Percentiles rank a stretch among this genome's conserved stretches.
These are phyloP conservation scores for Aspergillus hiratsukae DNA, from an alignment of 2,329 filamentous ascomycete species.

Conservation along the genomic window DNA sequence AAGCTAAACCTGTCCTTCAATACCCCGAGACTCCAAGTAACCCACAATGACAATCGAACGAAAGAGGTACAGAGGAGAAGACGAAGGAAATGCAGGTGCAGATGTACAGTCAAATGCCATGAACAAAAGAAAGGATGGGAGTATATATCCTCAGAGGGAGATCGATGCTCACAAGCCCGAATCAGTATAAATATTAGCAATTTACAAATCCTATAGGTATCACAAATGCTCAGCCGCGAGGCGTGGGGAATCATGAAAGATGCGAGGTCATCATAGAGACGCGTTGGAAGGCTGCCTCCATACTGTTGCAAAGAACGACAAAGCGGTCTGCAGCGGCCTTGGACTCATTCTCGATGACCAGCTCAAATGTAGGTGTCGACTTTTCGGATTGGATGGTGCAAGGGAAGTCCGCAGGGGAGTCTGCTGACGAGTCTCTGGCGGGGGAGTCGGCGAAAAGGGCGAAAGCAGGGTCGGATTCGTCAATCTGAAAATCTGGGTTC, in stretches of 20 bases:
- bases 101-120: background rate
- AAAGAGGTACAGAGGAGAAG: background rate
- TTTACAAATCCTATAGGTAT: slow-evolving; percentile 20
- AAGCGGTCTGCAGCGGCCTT: slow-evolving; percentile 28
- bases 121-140: background rate
- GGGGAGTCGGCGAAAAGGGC: slow-evolving; percentile 50
- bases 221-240: slow-evolving; percentile 14
- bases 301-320: slow-evolving; percentile 34
- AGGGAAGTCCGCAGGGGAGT: slow-evolving; percentile 42
- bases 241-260: slow-evolving; percentile 32
- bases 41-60: background rate
- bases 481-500: slow-evolving; percentile 47
- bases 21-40: background rate
- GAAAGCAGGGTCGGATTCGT: slow-evolving; percentile 48
- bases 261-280: slow-evolving; percentile 38
- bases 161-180: background rate
- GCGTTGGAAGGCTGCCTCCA: slow-evolving; percentile 41
- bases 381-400: slow-evolving; percentile 57
- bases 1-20: background rate
- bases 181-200: background rate
- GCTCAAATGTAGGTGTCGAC: slow-evolving; percentile 56
- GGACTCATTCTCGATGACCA: slow-evolving; percentile 51
- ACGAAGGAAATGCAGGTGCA: background rate
- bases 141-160: background rate
- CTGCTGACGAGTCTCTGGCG: slow-evolving; percentile 26